phyloP scores from a whole-genome alignment of 345 rosid genomes.

The Gossypioides kirkii region DNA sequence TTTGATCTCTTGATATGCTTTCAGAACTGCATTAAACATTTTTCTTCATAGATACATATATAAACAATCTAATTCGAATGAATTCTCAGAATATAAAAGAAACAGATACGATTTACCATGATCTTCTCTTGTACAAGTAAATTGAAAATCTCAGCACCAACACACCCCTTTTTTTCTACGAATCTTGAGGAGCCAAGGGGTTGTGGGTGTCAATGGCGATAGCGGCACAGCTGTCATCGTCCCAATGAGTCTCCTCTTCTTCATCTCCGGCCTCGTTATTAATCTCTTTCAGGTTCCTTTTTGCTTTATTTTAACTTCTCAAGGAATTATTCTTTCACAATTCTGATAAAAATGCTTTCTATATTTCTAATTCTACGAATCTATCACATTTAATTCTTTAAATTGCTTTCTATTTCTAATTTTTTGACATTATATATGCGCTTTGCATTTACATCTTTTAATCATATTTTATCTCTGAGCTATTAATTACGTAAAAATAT shows the following conservation, averaged over 20 bases:
- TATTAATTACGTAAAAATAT: too few relatives aligned
- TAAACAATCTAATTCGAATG: neutral
- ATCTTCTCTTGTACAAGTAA: neutral
- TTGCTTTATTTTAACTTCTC: neutral
- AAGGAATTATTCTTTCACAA: neutral
- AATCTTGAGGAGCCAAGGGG: neutral
- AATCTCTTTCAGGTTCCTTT: constrained; percentile 80
- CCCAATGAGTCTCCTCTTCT: constrained; percentile 73
- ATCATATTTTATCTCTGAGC: too few relatives aligned
- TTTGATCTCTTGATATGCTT: neutral
- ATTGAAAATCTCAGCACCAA: neutral
- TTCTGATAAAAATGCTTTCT: neutral
- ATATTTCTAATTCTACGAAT: neutral
- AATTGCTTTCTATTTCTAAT: too few relatives aligned
- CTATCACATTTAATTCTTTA: too few relatives aligned
- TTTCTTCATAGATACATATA: too few relatives aligned
- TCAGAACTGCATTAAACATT: too few relatives aligned
- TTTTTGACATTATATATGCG: too few relatives aligned
- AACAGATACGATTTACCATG: neutral
- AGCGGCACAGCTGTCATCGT: constrained; percentile 65
- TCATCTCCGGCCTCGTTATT: constrained; percentile 78
- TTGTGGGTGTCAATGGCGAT: constrained; percentile 47
- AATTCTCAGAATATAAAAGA: neutral
- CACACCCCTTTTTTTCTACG: neutral
- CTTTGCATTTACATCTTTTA: too few relatives aligned